A percentile compares a stretch with the other conserved stretches of the same genome.
Conservation (phyloP, 192 early-diverging fungal species). For the Mortierella alpina region DNA sequence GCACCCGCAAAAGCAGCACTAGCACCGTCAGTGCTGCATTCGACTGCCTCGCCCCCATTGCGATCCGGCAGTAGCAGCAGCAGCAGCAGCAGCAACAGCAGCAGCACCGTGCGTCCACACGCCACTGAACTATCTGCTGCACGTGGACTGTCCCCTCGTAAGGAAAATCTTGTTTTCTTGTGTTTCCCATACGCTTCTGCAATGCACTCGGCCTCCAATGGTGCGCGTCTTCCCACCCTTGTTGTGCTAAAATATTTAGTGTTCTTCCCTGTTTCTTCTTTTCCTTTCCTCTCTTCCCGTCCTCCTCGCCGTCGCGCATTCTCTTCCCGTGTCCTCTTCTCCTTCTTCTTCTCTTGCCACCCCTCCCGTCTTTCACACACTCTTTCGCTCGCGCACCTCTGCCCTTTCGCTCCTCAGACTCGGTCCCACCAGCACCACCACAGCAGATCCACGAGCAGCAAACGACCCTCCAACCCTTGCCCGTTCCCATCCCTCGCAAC, state of each 20-base stretch:
- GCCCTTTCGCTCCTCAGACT: too few species aligned
- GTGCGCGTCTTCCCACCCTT: background rate
- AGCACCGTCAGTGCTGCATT: background rate
- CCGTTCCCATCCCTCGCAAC: constrained; percentile 2
- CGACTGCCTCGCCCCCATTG: background rate
- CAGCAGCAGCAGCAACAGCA: constrained; percentile 2
- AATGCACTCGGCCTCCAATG: background rate
- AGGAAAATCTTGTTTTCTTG: background rate
- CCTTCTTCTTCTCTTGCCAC: background rate
- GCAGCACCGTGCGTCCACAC: background rate
- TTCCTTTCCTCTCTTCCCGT: background rate
- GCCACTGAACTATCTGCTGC: constrained; percentile 7
- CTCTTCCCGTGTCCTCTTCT: background rate
- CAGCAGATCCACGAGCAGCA: constrained; percentile 12
- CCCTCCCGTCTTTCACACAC: background rate
- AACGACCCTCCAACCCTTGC: background rate
- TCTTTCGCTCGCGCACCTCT: background rate
- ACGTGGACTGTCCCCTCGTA: constrained; percentile 11
- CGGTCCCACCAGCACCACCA: background rate
- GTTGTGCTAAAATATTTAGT: background rate
- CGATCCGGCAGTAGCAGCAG: background rate
- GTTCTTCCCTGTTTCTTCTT: background rate
- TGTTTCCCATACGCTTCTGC: background rate
- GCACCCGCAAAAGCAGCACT: too few species aligned
- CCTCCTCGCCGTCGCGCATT: background rate